Conservation (phyloP, 176 grass and related monocot genomes). For the Ensete glaucum region DNA sequence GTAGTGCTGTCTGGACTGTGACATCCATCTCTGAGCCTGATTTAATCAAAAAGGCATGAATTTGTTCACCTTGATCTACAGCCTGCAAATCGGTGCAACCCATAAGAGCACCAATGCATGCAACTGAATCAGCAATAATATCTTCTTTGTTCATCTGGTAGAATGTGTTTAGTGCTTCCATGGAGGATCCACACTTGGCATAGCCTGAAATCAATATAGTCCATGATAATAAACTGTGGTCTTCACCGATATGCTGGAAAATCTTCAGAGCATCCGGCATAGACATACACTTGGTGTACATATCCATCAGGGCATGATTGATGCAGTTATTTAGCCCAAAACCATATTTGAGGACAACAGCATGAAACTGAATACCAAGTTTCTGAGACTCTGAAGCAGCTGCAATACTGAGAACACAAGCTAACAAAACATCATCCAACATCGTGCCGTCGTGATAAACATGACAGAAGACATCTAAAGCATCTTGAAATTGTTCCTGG, state of each 20-base stretch:
- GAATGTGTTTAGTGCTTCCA: conserved; percentile 8
- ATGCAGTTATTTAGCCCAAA: neutral
- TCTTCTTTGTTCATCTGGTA: conserved; percentile 10
- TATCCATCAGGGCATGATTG: conserved; percentile 16
- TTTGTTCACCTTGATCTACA: conserved; percentile 15
- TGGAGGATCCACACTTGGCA: conserved; percentile 3
- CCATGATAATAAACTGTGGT: neutral
- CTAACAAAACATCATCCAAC: conserved; percentile 14
- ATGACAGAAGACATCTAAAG: conserved; percentile 2
- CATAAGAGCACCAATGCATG: conserved; percentile 7
- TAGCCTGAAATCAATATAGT: conserved; percentile 14
- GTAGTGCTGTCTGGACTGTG: conserved; percentile 7
- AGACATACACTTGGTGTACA: conserved; percentile 8
- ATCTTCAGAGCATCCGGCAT: conserved; percentile 6
- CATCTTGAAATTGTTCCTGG: conserved; percentile 2
- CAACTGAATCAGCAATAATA: conserved; percentile 9
- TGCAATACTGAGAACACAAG: conserved; percentile 8
- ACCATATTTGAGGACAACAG: conserved; percentile 5
- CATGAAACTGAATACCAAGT: conserved; percentile 12
- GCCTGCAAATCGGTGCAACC: conserved; percentile 7
- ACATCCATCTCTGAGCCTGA: conserved; percentile 15
- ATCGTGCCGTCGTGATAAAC: neutral
- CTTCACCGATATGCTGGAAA: conserved; percentile 1
- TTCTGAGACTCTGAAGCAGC: neutral
- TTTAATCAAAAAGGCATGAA: conserved; percentile 18